Conservation (phyloP, 1,284 basidiomycete species). For the Inonotus obliquus region DNA sequence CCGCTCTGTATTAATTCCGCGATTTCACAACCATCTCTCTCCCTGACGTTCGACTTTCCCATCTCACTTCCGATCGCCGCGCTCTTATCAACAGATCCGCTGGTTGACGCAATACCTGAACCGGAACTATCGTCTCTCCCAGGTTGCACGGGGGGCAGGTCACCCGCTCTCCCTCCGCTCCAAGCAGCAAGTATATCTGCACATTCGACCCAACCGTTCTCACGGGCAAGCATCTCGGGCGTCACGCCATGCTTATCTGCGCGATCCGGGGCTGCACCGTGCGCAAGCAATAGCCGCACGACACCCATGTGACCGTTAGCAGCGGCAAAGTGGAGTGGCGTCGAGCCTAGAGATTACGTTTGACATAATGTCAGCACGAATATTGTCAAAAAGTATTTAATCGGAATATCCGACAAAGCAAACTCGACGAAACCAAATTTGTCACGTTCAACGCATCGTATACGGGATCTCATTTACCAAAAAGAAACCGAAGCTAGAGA, state of each 20-base stretch:
- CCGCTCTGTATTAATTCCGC: not conserved
- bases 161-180: constrained; percentile 10
- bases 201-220: constrained; percentile 18
- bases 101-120: not conserved
- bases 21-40: not conserved
- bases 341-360: constrained; percentile 32
- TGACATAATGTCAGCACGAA: not conserved
- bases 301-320: constrained; percentile 45
- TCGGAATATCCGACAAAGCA: not conserved
- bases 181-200: constrained; percentile 16
- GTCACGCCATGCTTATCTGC: constrained; percentile 46
- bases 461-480: not conserved
- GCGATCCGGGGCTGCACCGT: constrained; percentile 40
- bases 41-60: not conserved
- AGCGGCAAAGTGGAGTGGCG: constrained; percentile 51
- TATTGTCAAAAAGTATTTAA: not conserved
- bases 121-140: not conserved
- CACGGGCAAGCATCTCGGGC: constrained; percentile 24
- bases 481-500: not conserved
- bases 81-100: not conserved
- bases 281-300: constrained; percentile 41
- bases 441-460: not conserved
- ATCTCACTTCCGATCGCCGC: not conserved
- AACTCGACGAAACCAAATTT: not conserved
- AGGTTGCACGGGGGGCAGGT: constrained; percentile 10